A percentile compares a stretch with the other conserved stretches of the same genome.
phyloP scores from a whole-genome alignment of 1,139 yeast species.

The Meyerozyma smithsonii region DNA sequence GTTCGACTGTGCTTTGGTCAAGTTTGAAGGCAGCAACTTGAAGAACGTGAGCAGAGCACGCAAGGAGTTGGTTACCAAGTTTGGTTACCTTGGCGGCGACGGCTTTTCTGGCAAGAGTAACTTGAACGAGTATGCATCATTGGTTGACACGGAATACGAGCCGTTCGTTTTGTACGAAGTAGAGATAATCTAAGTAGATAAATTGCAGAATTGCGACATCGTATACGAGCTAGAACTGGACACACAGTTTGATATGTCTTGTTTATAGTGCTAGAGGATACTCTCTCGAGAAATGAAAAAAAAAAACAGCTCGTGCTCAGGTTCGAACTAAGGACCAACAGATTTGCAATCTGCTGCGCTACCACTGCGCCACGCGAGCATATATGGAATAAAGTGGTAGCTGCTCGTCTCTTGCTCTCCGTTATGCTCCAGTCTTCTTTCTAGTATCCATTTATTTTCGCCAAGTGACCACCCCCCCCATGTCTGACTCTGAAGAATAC shows the following conservation, averaged over 20 bases:
- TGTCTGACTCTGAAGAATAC: conserved; percentile 56
- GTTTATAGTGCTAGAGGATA: too few species aligned
- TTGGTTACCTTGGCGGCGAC: conserved; percentile 87
- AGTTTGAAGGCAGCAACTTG: conserved; percentile 32
- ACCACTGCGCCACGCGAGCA: conserved; percentile 85
- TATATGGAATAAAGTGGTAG: neutral
- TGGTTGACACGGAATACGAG: conserved; percentile 92
- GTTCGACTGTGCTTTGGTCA: conserved; percentile 62
- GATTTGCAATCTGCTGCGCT: conserved; percentile 92
- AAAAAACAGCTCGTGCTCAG: conserved; percentile 64
- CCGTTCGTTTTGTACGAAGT: conserved; percentile 82
- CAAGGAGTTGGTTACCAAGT: conserved; percentile 63
- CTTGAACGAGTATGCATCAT: conserved; percentile 80
- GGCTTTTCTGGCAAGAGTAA: conserved; percentile 66
- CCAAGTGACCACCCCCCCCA: too few species aligned
- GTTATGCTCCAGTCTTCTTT: neutral
- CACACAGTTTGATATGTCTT: too few species aligned
- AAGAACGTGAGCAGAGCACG: conserved; percentile 55
- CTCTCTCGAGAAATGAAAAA: too few species aligned
- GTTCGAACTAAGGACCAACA: conserved; percentile 84
- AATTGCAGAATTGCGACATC: neutral
- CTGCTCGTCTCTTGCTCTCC: neutral
- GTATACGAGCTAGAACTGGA: too few species aligned
- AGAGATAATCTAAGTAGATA: conserved; percentile 25
- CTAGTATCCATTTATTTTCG: neutral